Base-by-base conservation (phyloP, 305 asterid genomes). In the Fraxinus xanthoxyloides region DNA sequence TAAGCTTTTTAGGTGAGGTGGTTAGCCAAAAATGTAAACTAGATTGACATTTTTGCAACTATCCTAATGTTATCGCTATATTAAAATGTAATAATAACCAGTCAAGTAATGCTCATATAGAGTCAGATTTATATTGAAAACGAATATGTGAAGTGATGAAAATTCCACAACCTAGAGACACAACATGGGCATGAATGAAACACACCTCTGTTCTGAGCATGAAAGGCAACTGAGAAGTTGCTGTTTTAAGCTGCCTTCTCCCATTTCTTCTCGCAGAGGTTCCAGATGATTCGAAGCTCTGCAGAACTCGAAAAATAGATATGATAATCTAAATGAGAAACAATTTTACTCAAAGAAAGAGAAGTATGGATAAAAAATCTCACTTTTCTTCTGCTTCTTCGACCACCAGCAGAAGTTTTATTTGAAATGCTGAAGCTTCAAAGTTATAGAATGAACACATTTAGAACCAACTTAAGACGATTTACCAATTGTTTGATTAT, bases 241-340 rank as follows among this genome's bases (percentile, higher is more conserved):
- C 86, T 32, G 86, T 84, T 86, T 73, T 88, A 17, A 9, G 85
- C 82, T 88, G 93, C 48, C 84, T 90, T 63, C 82, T 90, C 92
- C 90, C 79, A 2, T 79, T 87, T 85, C 93, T 83, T 81, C 91
- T 87, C 76, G 85, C 80, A 67, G 83, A 87, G 56, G 85, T 85
- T 81, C 86, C 89, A 21, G 90, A 84, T 63, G 98, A 92, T 83
- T 89, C 97, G 48, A 90, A 83, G 87, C 98, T 93, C 97, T 94
- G 85, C 72, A 86, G 54, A 81, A 74, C 67, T 28, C 40, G 17
- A 83, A 86, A 83, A 38, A 70, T 51, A 78, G 3, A 80, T 80
- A 43, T 84, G 74, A 84, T 36, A 28, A 81, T 77, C 78, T 26
- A 76, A 75, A 69, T 65, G 5, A 59, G 38, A 13, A 74, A 38